A percentile compares a stretch with the other conserved stretches of the same genome.
These are phyloP conservation scores for Ustilago xerochloae DNA, from an alignment of 1,284 basidiomycete species.

Conservation along the genomic window DNA sequence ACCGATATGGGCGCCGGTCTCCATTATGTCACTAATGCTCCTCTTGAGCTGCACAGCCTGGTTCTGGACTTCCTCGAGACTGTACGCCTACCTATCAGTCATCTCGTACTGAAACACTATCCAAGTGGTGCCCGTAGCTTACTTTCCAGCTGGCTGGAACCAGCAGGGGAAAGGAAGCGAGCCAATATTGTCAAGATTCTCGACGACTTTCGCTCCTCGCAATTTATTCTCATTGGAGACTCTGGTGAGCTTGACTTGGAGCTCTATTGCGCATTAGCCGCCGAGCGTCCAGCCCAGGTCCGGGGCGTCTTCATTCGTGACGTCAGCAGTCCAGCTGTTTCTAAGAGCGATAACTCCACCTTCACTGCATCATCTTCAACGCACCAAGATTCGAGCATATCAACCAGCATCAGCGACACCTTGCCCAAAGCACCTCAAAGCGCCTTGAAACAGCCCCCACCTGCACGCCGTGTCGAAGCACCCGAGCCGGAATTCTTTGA, in stretches of 20 bases:
- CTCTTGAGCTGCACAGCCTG: conserved; percentile 84
- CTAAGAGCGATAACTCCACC: background rate
- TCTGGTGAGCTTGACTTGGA: conserved; percentile 65
- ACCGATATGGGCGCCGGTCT: conserved; percentile 36
- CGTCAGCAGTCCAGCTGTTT: conserved; percentile 38
- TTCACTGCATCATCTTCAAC: background rate
- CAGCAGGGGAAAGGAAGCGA: conserved; percentile 56
- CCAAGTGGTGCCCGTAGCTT: conserved; percentile 45
- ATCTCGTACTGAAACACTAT: conserved; percentile 55
- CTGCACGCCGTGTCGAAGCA: conserved; percentile 4
- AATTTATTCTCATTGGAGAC: conserved; percentile 64
- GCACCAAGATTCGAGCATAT: background rate
- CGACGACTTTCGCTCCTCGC: conserved; percentile 46
- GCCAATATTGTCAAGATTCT: conserved; percentile 50
- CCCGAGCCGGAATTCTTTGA: conserved; percentile 26
- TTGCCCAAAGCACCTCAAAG: conserved; percentile 25
- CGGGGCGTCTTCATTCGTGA: conserved; percentile 63
- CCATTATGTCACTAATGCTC: conserved; percentile 80
- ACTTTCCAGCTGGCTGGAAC: conserved; percentile 57
- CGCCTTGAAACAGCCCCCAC: conserved; percentile 23
- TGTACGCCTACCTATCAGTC: conserved; percentile 77
- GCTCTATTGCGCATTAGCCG: conserved; percentile 59
- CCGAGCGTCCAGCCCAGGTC: conserved; percentile 54
- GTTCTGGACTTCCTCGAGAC: conserved; percentile 81
- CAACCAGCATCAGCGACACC: background rate